A percentile compares a stretch with the other conserved stretches of the same genome.
These are phyloP conservation scores for Naganishia antarctica DNA, from an alignment of 768 basidiomycete species.

Conservation along the genomic window DNA sequence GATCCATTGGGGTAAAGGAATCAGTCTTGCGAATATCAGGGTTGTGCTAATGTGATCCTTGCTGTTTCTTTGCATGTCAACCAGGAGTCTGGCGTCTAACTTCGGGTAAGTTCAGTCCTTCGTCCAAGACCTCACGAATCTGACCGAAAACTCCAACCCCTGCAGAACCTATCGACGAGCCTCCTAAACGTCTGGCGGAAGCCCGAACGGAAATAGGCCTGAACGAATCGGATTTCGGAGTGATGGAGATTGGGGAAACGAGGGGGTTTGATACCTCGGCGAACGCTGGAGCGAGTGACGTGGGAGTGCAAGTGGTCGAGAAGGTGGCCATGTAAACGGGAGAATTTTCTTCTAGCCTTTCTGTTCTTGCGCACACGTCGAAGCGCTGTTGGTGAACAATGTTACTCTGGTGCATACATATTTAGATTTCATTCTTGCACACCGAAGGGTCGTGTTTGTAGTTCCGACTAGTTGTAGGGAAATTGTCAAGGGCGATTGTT, in stretches of 20 bases:
- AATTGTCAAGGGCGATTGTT: no score
- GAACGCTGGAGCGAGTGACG: background rate
- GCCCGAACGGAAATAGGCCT: slow-evolving; percentile 58
- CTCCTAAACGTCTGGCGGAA: slow-evolving; percentile 56
- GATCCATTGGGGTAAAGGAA: slow-evolving; percentile 30
- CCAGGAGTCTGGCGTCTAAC: slow-evolving; percentile 26
- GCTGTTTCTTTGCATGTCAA: background rate
- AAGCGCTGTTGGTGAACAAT: no score
- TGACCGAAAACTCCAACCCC: background rate
- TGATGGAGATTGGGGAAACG: slow-evolving; percentile 64
- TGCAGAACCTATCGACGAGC: slow-evolving; percentile 56
- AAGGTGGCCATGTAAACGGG: no score
- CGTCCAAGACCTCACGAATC: background rate
- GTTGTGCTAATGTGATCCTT: background rate
- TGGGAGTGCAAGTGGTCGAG: no score
- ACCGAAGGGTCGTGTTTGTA: no score
- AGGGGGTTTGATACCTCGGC: background rate
- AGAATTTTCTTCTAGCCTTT: no score
- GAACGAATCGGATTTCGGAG: slow-evolving; percentile 55
- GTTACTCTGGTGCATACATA: no score
- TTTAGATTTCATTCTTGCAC: no score
- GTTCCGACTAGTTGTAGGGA: no score
- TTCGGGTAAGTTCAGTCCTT: slow-evolving; percentile 57
- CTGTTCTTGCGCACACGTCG: no score
- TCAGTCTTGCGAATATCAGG: background rate